phyloP scores from a whole-genome alignment of 768 basidiomycete species.

The Naganishia kalamii region DNA sequence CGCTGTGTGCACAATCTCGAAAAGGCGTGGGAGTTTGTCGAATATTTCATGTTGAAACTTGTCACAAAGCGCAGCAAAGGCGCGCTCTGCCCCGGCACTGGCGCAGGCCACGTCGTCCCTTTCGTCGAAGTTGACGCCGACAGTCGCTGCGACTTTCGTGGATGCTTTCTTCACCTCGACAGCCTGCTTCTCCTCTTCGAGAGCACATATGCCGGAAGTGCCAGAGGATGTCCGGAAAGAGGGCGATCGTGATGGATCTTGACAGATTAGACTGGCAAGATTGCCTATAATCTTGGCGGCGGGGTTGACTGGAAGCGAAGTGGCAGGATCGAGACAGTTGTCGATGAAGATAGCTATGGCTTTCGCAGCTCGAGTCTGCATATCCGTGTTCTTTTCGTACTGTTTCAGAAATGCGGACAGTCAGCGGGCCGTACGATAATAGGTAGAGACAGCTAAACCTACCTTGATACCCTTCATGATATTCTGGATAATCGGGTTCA shows the following conservation, averaged over 20 bases:
- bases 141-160: slow-evolving; percentile 39
- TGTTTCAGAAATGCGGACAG: slow-evolving; percentile 44
- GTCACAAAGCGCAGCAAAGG: slow-evolving; percentile 68
- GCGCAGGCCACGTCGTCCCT: slow-evolving; percentile 50
- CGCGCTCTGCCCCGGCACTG: slow-evolving; percentile 74
- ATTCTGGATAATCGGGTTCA: slow-evolving; percentile 91
- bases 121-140: slow-evolving; percentile 18
- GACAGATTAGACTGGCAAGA: slow-evolving; percentile 90
- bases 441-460: no score
- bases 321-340: slow-evolving; percentile 59
- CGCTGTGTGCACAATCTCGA: slow-evolving; percentile 64
- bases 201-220: slow-evolving; percentile 18
- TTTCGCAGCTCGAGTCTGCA: slow-evolving; percentile 79
- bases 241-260: slow-evolving; percentile 81
- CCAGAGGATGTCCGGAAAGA: slow-evolving; percentile 64
- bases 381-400: slow-evolving; percentile 72
- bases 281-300: slow-evolving; percentile 96
- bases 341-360: slow-evolving; percentile 83
- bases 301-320: slow-evolving; percentile 67
- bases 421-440: no score
- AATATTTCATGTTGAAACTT: slow-evolving; percentile 69
- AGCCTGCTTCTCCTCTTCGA: slow-evolving; percentile 44
- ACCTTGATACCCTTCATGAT: slow-evolving; percentile 98
- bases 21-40: slow-evolving; percentile 81
- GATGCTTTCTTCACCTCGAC: slow-evolving; percentile 31